These are phyloP conservation scores for Termitomyces bulborhizus DNA, from an alignment of 768 basidiomycete genomes.

Conservation along the genomic window DNA sequence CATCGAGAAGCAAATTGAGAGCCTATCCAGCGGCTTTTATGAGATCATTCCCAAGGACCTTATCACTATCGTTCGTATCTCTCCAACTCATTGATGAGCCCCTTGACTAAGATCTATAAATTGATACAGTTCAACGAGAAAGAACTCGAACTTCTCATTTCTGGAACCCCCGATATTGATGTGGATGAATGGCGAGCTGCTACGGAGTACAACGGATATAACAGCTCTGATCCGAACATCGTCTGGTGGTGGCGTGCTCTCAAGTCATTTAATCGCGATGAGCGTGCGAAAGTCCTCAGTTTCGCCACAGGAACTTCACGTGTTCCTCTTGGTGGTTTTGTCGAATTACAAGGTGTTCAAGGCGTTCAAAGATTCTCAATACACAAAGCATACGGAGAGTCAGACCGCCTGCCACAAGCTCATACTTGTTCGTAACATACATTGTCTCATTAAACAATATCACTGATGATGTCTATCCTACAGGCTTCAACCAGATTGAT, in stretches of 20 bases:
- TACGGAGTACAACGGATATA: slow-evolving; percentile 87
- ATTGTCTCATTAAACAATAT: slow-evolving; percentile 9
- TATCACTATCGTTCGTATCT: slow-evolving; percentile 72
- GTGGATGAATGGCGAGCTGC: slow-evolving; percentile 96
- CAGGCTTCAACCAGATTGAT: slow-evolving; percentile 93
- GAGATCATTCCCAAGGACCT: slow-evolving; percentile 97
- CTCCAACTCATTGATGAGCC: not conserved
- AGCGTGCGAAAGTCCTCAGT: slow-evolving; percentile 93
- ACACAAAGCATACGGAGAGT: slow-evolving; percentile 85
- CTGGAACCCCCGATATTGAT: slow-evolving; percentile 97
- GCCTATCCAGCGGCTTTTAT: slow-evolving; percentile 86
- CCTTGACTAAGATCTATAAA: not conserved
- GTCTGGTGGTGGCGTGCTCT: slow-evolving; percentile 99
- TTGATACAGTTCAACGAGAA: slow-evolving; percentile 79
- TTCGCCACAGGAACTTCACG: slow-evolving; percentile 93
- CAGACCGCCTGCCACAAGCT: slow-evolving; percentile 81
- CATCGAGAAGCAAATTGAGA: slow-evolving; percentile 94
- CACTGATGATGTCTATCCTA: not conserved
- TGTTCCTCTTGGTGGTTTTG: slow-evolving; percentile 92
- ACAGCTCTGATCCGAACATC: slow-evolving; percentile 88
- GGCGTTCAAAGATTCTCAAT: slow-evolving; percentile 95
- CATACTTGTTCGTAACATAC: slow-evolving; percentile 66
- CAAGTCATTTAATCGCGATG: slow-evolving; percentile 95
- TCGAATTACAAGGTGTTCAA: slow-evolving; percentile 91
- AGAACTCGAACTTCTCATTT: slow-evolving; percentile 90